Evolutionary conservation across 2,329 filamentous ascomycete genomes (phyloP), one percentile per base, ranked within the genome.

Genomic region (Zymoseptoria pseudotritici): DNA sequence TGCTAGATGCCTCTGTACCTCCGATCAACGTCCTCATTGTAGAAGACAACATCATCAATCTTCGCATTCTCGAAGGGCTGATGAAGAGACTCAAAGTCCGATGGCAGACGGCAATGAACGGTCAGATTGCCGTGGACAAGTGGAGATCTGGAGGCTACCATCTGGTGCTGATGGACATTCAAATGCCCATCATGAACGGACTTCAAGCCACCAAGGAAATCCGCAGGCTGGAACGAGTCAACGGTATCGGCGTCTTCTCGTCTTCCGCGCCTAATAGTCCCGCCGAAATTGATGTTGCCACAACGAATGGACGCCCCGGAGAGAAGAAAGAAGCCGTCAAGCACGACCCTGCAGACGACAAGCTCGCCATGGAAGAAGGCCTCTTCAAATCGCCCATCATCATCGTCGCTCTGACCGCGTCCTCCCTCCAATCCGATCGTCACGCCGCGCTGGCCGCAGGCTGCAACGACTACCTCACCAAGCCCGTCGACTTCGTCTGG

Each of bases 401-500:
- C 71, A 97, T 99, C 68, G 94, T 99, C 20, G 94, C 94, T 3
- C 81, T 99, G 69, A 99, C 94, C 26, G 94, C 94, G 10, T 96
- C 91, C 69, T 95, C 90, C 62, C 78, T 99, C 71, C 93, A 97
- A 76, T 96, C 91, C 72, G 94, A 99, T 78, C 85, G 94, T 66
- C 92, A 97, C 72, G 92, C 97, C 74, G 94, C 94, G 3, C 78
- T 97, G 69, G 93, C 93, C 26, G 94, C 93, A 49, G 94, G 94
- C 4, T 97, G 94, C 74, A 99, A 99, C 73, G 94, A 99, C 76
- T 99, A 97, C 76, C 80, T 99, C 73, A 97, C 94, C 63, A 71
- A 96, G 90, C 94, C 94, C 20, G 93, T 99, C 67, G 96, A 96
- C 73, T 97, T 97, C 72, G 89, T 95, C 61, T 99, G 93, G 92